Evolutionary conservation across 2,329 filamentous ascomycete genomes (phyloP).

Genomic region (Coniella vitis): DNA sequence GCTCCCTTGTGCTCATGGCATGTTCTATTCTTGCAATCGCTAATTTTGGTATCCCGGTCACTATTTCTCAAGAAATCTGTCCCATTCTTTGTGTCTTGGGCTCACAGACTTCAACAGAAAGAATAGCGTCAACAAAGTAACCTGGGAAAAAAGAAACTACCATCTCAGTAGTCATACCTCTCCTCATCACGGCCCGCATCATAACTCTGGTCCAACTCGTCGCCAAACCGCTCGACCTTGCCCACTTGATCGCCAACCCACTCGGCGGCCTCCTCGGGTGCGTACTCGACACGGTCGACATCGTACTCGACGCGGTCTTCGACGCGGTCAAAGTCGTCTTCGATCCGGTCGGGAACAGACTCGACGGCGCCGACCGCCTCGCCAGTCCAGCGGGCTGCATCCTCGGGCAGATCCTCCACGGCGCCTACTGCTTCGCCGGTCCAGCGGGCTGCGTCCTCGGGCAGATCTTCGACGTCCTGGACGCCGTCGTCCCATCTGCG

Average conservation of each 20-base stretch:
- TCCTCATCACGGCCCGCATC: slow-evolving; percentile 11
- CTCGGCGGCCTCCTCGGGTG: slow-evolving; percentile 9
- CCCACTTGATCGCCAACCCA: slow-evolving; percentile 8
- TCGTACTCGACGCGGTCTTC: slow-evolving; percentile 22
- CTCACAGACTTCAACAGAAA: too few relatives aligned
- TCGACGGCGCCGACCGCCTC: slow-evolving; percentile 7
- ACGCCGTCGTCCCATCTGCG: slow-evolving; percentile 3
- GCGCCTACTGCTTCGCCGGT: slow-evolving; percentile 9
- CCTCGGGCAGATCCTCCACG: slow-evolving; percentile 8
- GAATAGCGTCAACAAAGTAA: too few relatives aligned
- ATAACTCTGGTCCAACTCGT: slow-evolving; percentile 9
- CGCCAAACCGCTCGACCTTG: slow-evolving; percentile 10
- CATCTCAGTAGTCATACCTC: slow-evolving; percentile 8
- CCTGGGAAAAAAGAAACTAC: neutral
- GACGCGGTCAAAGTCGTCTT: slow-evolving; percentile 2
- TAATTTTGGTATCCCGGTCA: too few relatives aligned
- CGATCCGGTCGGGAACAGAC: slow-evolving; percentile 2
- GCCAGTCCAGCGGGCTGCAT: slow-evolving; percentile 13
- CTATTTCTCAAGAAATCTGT: too few relatives aligned
- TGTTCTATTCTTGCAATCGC: too few relatives aligned
- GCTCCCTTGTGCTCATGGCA: too few relatives aligned
- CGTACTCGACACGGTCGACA: slow-evolving; percentile 9
- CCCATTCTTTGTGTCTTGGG: too few relatives aligned
- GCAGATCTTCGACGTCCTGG: slow-evolving; percentile 6
- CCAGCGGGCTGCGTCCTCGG: slow-evolving; percentile 12